These are phyloP conservation scores for Fusarium newnesense DNA, from an alignment of 2,329 filamentous ascomycete genomes.

Conservation along the genomic window DNA sequence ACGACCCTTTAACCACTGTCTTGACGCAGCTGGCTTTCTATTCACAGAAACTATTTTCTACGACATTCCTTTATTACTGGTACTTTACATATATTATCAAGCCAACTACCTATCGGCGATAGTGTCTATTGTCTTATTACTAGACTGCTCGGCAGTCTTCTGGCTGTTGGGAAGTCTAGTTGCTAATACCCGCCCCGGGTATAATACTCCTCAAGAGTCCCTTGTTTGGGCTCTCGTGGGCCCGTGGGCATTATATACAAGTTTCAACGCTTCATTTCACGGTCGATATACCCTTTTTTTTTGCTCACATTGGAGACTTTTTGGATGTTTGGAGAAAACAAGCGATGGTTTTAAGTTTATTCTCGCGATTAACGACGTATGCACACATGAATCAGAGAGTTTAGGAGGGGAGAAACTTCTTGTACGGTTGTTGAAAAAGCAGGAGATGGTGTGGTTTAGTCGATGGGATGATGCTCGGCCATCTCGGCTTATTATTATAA, in stretches of 20 bases:
- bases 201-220: constrained; percentile 26
- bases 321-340: constrained; percentile 38
- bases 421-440: constrained; percentile 22
- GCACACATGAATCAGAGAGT: constrained; percentile 40
- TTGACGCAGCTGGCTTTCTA: constrained; percentile 39
- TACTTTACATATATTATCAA: constrained; percentile 44
- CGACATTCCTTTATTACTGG: constrained; percentile 37
- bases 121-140: constrained; percentile 48
- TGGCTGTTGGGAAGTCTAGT: constrained; percentile 6
- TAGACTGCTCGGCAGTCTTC: not conserved
- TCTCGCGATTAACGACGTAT: constrained; percentile 42
- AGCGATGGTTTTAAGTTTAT: constrained; percentile 40
- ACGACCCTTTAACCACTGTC: constrained; percentile 11
- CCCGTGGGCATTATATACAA: constrained; percentile 42
- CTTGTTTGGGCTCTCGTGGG: constrained; percentile 14
- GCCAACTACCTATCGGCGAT: constrained; percentile 47
- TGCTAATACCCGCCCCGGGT: constrained; percentile 34
- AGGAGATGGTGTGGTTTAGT: constrained; percentile 20
- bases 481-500: constrained; percentile 30
- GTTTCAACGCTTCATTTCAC: constrained; percentile 45
- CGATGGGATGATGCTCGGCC: constrained; percentile 29
- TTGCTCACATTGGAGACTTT: constrained; percentile 38
- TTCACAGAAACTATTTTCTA: constrained; percentile 37
- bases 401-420: constrained; percentile 9
- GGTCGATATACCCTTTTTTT: constrained; percentile 48